phyloP scores from a whole-genome alignment of 768 basidiomycete species.

The Austroboletus festivus region DNA sequence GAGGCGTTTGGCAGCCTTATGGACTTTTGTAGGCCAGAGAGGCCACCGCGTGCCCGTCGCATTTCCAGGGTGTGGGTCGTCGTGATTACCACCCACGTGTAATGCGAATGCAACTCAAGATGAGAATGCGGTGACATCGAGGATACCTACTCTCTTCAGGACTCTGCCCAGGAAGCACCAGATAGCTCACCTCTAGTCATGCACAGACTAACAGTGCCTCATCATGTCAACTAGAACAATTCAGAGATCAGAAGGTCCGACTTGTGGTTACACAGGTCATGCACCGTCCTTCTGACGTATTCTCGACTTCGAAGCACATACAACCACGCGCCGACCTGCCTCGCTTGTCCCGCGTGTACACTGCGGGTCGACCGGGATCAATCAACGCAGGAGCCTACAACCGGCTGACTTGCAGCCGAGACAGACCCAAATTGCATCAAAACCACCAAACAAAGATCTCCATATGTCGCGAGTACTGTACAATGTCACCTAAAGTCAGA shows the following conservation, averaged over 20 bases:
- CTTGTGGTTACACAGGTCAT: conserved; percentile 2
- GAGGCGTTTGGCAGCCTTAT: conserved; percentile 9
- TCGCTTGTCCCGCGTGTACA: conserved; percentile 16
- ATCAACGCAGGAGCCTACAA: not conserved
- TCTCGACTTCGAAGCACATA: conserved; percentile 4
- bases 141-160: not conserved
- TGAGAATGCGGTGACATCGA: not conserved
- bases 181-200: not conserved
- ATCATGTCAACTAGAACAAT: not conserved
- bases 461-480: conserved; percentile 28
- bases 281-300: conserved; percentile 12
- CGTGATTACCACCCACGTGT: conserved; percentile 18
- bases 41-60: conserved; percentile 25
- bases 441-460: conserved; percentile 8
- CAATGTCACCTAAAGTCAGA: conserved; percentile 16
- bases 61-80: conserved; percentile 22
- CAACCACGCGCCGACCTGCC: conserved; percentile 9
- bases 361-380: not conserved
- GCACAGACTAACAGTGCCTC: conserved; percentile 1
- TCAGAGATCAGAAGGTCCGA: conserved; percentile 7
- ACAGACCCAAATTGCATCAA: not conserved
- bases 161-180: conserved; percentile 4
- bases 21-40: conserved; percentile 28
- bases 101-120: conserved; percentile 12
- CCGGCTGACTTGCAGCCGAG: not conserved